These are phyloP conservation scores for Polygonum aviculare DNA, from an alignment of 148 eudicot species.

Conservation along the genomic window DNA sequence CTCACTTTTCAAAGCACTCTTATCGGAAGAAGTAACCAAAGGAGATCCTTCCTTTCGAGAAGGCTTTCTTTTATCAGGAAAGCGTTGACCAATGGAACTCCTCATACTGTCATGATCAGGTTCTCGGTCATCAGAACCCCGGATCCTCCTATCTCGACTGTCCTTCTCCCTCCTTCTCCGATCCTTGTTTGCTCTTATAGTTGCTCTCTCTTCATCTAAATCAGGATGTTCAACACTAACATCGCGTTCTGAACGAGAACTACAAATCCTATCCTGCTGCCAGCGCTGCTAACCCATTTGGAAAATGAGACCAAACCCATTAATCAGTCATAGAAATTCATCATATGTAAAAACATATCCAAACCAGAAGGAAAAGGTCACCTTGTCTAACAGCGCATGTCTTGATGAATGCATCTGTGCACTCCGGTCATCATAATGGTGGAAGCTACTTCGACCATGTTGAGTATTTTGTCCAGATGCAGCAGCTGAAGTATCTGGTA, in stretches of 20 bases:
- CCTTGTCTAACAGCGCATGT: conserved; percentile 63
- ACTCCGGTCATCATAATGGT: conserved; percentile 55
- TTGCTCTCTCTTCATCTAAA: conserved; percentile 61
- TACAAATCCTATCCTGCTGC: conserved; percentile 54
- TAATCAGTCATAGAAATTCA: background rate
- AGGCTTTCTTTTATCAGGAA: conserved; percentile 62
- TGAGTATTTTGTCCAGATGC: conserved; percentile 42
- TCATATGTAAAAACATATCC: background rate
- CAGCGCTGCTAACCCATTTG: conserved; percentile 38
- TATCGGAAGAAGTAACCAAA: conserved; percentile 51
- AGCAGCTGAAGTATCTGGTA: conserved; percentile 76
- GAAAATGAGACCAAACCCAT: background rate
- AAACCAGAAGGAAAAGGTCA: conserved; percentile 11
- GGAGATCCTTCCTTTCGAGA: conserved; percentile 51
- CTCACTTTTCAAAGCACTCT: conserved; percentile 78
- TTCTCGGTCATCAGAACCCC: conserved; percentile 64
- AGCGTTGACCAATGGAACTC: conserved; percentile 41
- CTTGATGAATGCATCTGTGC: conserved; percentile 44
- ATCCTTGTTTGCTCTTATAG: conserved; percentile 59
- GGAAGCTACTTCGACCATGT: conserved; percentile 36
- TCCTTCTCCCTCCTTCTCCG: conserved; percentile 84
- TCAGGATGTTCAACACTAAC: conserved; percentile 59
- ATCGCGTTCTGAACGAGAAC: conserved; percentile 57
- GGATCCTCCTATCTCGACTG: conserved; percentile 55
- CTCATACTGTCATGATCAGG: conserved; percentile 49